Percentiles rank a stretch among this genome's conserved stretches.
phyloP scores from a whole-genome alignment of 2,329 filamentous ascomycete genomes.

The Phialophora tarda region DNA sequence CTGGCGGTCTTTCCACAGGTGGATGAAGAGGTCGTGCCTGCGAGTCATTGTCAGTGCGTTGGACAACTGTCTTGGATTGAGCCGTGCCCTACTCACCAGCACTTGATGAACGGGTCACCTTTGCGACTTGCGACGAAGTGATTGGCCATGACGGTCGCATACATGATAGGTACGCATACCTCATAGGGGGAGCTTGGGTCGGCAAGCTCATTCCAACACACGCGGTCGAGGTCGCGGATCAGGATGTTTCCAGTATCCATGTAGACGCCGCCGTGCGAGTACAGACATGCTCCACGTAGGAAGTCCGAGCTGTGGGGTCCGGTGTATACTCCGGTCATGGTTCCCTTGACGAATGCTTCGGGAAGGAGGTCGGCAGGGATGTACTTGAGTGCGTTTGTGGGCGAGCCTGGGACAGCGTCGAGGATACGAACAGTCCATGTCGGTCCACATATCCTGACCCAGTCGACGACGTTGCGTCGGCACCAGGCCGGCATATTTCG shows the following conservation, averaged over 20 bases:
- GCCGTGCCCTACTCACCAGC: constrained; percentile 39
- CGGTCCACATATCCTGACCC: constrained; percentile 60
- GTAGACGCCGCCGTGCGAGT: constrained; percentile 64
- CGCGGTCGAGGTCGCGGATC: constrained; percentile 61
- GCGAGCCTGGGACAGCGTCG: constrained; percentile 52
- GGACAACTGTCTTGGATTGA: neutral
- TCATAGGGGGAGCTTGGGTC: constrained; percentile 56
- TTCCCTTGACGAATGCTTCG: constrained; percentile 57
- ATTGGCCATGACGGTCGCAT: constrained; percentile 52
- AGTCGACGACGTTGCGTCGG: constrained; percentile 60
- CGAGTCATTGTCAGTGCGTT: neutral
- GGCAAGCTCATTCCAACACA: constrained; percentile 59
- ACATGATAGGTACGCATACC: constrained; percentile 45
- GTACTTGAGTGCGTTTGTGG: constrained; percentile 57
- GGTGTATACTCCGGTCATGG: constrained; percentile 57
- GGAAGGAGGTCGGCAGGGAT: constrained; percentile 58
- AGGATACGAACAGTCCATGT: constrained; percentile 60
- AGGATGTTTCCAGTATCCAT: constrained; percentile 63
- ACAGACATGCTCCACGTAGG: constrained; percentile 62
- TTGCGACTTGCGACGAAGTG: constrained; percentile 53
- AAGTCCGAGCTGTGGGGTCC: constrained; percentile 64
- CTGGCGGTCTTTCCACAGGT: constrained; percentile 59
- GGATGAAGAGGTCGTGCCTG: constrained; percentile 57
- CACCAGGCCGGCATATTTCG: constrained; percentile 58
- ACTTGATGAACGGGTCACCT: constrained; percentile 57